These are phyloP conservation scores for Saccharomycopsis capsularis DNA, from an alignment of 805 yeast species.

Conservation along the genomic window DNA sequence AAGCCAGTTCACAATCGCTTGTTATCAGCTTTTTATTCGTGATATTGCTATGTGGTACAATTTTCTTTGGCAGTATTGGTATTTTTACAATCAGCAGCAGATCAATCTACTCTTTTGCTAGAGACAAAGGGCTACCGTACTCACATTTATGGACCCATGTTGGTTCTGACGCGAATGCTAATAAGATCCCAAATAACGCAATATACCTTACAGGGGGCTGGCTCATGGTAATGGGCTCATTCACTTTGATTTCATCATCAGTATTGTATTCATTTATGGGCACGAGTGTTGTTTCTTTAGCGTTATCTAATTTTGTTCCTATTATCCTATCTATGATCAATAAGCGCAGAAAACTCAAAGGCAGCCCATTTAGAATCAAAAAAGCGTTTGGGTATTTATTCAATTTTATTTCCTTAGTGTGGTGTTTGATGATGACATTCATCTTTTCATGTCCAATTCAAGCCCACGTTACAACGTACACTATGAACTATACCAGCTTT, in stretches of 20 bases:
- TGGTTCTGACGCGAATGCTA: slow-evolving; percentile 45
- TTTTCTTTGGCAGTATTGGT: slow-evolving; percentile 71
- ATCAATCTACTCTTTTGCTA: slow-evolving; percentile 73
- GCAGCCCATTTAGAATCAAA: slow-evolving; percentile 60
- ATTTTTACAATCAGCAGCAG: slow-evolving; percentile 76
- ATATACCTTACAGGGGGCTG: slow-evolving; percentile 56
- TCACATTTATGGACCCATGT: slow-evolving; percentile 60
- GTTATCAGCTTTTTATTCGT: slow-evolving; percentile 64
- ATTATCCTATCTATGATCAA: slow-evolving; percentile 55
- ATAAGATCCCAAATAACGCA: slow-evolving; percentile 65
- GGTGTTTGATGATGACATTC: slow-evolving; percentile 53
- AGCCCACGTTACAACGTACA: slow-evolving; percentile 38
- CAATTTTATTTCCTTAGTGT: slow-evolving; percentile 50
- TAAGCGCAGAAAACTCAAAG: slow-evolving; percentile 53
- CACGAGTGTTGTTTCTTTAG: slow-evolving; percentile 67
- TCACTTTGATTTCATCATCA: slow-evolving; percentile 62
- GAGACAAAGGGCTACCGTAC: slow-evolving; percentile 75
- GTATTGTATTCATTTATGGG: slow-evolving; percentile 84
- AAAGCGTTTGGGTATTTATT: slow-evolving; percentile 55
- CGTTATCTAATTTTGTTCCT: slow-evolving; percentile 73
- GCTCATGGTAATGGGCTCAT: slow-evolving; percentile 50
- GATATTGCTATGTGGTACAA: slow-evolving; percentile 59
- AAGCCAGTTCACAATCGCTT: slow-evolving; percentile 59
- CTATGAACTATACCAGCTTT: slow-evolving; percentile 51
- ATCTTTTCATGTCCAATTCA: slow-evolving; percentile 69